Evolutionary conservation across 2,329 filamentous ascomycete species (phyloP).

Genomic region (Pseudocercospora pini-densiflorae): DNA sequence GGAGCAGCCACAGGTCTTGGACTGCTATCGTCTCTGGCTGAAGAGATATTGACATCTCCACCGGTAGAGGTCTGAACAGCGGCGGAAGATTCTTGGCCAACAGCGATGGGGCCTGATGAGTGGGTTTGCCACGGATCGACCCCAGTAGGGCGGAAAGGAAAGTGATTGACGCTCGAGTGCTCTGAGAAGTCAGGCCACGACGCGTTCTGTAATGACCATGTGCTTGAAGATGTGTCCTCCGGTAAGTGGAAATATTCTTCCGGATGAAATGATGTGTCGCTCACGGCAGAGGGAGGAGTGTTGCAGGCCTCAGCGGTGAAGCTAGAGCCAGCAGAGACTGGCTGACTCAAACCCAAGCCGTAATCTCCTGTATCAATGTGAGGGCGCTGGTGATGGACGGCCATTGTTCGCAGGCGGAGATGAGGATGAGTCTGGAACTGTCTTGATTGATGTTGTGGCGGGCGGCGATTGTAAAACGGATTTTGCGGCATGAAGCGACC

Average conservation of each 20-base stretch:
- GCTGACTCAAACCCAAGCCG: neutral
- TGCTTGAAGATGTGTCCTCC: neutral
- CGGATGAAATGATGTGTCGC: constrained; percentile 7
- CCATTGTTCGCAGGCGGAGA: constrained; percentile 15
- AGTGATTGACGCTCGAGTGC: neutral
- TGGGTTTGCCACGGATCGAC: neutral
- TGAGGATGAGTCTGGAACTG: constrained; percentile 12
- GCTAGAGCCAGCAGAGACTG: neutral
- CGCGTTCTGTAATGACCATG: neutral
- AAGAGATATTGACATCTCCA: neutral
- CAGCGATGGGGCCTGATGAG: neutral
- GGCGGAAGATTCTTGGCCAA: neutral
- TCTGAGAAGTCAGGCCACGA: neutral
- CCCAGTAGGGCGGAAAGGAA: neutral
- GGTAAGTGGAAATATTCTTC: constrained; percentile 2
- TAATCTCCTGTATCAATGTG: neutral
- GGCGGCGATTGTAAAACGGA: neutral
- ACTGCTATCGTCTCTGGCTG: constrained; percentile 17
- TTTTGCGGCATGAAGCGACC: neutral
- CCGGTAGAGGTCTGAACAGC: neutral
- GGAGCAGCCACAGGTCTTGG: neutral
- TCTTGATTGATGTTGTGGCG: constrained; percentile 12
- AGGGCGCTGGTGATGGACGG: neutral
- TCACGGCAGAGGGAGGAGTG: constrained; percentile 4
- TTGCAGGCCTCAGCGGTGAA: neutral